These are phyloP conservation scores for Tulasnella sp. DNA, from an alignment of 768 basidiomycete genomes.

Conservation along the genomic window DNA sequence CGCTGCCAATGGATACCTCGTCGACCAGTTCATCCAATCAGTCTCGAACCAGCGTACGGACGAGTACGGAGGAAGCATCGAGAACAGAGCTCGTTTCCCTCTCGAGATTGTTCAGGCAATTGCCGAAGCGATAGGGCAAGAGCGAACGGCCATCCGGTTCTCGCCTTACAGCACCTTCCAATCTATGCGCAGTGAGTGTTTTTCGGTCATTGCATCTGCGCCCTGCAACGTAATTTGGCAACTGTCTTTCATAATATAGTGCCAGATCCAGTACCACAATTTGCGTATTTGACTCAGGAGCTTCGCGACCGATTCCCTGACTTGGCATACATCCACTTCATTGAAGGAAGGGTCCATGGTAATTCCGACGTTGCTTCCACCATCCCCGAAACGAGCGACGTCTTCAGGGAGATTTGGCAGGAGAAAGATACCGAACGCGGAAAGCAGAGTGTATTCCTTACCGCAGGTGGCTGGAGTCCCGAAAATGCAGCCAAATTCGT, in stretches of 20 bases:
- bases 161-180: constrained; percentile 25
- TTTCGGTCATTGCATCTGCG: background rate
- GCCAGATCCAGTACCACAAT: constrained; percentile 12
- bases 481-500: background rate
- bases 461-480: background rate
- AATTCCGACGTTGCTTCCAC: background rate
- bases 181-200: background rate
- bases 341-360: constrained; percentile 20
- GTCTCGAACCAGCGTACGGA: constrained; percentile 31
- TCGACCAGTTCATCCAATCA: constrained; percentile 29
- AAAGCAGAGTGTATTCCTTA: background rate
- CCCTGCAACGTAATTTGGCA: background rate
- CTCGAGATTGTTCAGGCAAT: constrained; percentile 28
- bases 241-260: background rate
- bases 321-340: constrained; percentile 30
- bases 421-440: background rate
- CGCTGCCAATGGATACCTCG: background rate
- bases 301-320: constrained; percentile 24
- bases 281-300: constrained; percentile 21
- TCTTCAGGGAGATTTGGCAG: background rate
- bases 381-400: background rate
- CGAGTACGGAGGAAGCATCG: constrained; percentile 35
- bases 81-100: constrained; percentile 31
- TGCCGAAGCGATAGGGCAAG: constrained; percentile 30
- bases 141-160: constrained; percentile 31